Percentiles rank a stretch among this genome's conserved stretches.
Conservation (phyloP, 345 rosid species). For the Trapa bicornis region DNA sequence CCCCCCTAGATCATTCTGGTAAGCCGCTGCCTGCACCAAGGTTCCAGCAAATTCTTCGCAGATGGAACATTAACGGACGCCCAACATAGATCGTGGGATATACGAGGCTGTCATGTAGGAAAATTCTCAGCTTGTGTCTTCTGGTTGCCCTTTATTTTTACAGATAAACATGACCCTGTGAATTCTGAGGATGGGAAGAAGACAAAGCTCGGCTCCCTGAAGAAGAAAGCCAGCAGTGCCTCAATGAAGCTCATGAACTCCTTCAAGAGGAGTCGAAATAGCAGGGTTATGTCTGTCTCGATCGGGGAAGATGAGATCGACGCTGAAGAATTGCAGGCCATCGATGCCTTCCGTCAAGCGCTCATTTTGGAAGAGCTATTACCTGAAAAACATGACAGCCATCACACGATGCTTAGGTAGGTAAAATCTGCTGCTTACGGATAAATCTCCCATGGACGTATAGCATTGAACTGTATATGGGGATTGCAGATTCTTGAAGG, state of each 20-base stretch:
- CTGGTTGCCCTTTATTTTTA: background rate
- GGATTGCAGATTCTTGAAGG: constrained; percentile 51
- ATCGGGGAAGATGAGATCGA: constrained; percentile 46
- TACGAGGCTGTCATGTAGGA: background rate
- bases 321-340: constrained; percentile 70
- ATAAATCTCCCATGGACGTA: background rate
- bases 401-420: constrained; percentile 73
- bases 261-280: constrained; percentile 47
- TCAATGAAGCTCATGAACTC: constrained; percentile 71
- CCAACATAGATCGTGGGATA: background rate
- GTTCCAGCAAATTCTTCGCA: too few relatives aligned
- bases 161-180: constrained; percentile 16
- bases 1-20: background rate
- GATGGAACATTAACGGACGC: background rate
- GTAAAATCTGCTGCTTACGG: background rate
- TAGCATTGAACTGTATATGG: background rate
- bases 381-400: constrained; percentile 70
- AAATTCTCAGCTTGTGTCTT: background rate
- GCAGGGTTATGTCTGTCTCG: constrained; percentile 49
- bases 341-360: constrained; percentile 75
- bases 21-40: background rate
- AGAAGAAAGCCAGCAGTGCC: constrained; percentile 68
- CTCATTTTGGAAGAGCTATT: constrained; percentile 72
- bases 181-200: constrained; percentile 43
- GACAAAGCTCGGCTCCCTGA: constrained; percentile 53